These are phyloP conservation scores for Kwoniella newhampshirensis DNA, from an alignment of 768 basidiomycete species.

Conservation along the genomic window DNA sequence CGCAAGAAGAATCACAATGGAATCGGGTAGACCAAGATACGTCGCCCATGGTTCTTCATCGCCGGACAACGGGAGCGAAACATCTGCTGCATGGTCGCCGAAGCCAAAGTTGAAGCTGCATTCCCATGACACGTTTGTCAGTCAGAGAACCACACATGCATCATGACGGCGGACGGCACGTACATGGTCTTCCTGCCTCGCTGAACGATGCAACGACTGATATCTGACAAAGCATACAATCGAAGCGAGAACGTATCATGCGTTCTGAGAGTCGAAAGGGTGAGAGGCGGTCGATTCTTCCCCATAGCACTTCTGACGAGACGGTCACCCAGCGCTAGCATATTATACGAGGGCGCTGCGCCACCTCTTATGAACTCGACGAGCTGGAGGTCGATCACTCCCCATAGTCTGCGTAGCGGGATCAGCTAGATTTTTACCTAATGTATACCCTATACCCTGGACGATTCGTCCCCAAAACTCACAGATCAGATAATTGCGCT, in stretches of 20 bases:
- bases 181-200: conserved; percentile 25
- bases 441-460: no score
- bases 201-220: conserved; percentile 29
- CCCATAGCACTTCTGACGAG: conserved; percentile 17
- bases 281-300: conserved; percentile 12
- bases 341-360: conserved; percentile 28
- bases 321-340: conserved; percentile 29
- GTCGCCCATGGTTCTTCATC: conserved; percentile 30
- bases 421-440: no score
- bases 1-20: conserved; percentile 27
- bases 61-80: not conserved
- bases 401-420: conserved; percentile 32
- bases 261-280: conserved; percentile 11
- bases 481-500: conserved; percentile 28
- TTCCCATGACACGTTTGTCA: not conserved
- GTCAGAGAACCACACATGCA: not conserved
- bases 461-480: no score
- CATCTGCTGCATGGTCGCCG: not conserved
- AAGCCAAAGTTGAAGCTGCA: conserved; percentile 22
- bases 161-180: not conserved
- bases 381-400: conserved; percentile 28
- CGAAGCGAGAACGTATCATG: conserved; percentile 23
- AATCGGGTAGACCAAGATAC: conserved; percentile 30
- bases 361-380: conserved; percentile 33
- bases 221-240: conserved; percentile 28